Conservation (phyloP, 768 basidiomycete genomes). For the Amanita molliuscula region DNA sequence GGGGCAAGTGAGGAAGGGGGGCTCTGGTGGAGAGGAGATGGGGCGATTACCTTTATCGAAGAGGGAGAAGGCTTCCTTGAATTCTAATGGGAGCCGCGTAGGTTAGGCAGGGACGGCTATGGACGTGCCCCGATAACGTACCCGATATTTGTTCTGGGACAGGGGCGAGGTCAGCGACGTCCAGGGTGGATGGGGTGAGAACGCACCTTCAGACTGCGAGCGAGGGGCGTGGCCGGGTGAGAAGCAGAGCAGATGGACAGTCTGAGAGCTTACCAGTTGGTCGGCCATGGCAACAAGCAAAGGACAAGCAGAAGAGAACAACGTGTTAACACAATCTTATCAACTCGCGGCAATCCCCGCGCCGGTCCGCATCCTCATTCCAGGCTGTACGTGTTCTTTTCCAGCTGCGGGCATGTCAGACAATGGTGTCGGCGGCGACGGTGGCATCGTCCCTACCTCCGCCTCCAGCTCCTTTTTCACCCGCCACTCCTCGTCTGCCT, state of each 20-base stretch:
- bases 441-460: slow-evolving; percentile 41
- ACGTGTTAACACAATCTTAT: neutral
- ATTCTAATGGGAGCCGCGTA: slow-evolving; percentile 8
- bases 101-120: neutral
- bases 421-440: neutral
- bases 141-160: slow-evolving; percentile 15
- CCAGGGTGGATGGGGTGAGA: neutral
- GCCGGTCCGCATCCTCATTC: slow-evolving; percentile 19
- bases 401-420: slow-evolving; percentile 38
- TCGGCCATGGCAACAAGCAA: neutral
- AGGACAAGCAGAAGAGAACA: neutral
- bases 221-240: neutral
- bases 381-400: slow-evolving; percentile 79
- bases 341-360: slow-evolving; percentile 2
- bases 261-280: slow-evolving; percentile 2
- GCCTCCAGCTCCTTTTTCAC: slow-evolving; percentile 64
- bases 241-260: neutral
- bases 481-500: slow-evolving; percentile 69
- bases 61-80: slow-evolving; percentile 17
- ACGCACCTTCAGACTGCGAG: slow-evolving; percentile 2
- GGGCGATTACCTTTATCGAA: slow-evolving; percentile 15
- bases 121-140: slow-evolving; percentile 3
- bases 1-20: neutral
- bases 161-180: neutral
- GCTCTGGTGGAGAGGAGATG: neutral